phyloP scores from a whole-genome alignment of 1,139 yeast genomes.

The Taphrina populina region DNA sequence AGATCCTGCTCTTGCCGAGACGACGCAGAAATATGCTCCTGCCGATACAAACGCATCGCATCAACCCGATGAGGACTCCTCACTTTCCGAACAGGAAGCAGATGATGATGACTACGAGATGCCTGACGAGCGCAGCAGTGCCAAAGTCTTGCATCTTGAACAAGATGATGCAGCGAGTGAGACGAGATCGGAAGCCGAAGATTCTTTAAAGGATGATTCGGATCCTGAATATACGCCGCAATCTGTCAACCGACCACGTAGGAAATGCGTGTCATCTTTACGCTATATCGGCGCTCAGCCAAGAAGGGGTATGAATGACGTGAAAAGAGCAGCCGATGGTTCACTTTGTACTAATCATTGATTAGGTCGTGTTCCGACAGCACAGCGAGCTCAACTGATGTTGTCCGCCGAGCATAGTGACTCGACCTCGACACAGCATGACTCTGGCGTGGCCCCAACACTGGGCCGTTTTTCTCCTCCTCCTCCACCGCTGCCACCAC shows the following conservation, averaged over 20 bases:
- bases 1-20: too few relatives aligned
- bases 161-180: too few relatives aligned
- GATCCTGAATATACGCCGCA: conserved; percentile 16
- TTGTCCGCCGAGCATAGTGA: conserved; percentile 8
- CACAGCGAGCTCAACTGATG: conserved; percentile 16
- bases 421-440: not conserved
- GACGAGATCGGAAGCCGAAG: conserved; percentile 16
- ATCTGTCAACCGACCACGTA: not conserved
- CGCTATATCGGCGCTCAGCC: conserved; percentile 10
- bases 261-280: not conserved
- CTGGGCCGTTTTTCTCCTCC: conserved; percentile 20
- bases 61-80: too few relatives aligned
- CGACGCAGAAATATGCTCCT: too few relatives aligned
- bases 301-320: conserved; percentile 5
- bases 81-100: too few relatives aligned
- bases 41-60: too few relatives aligned
- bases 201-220: conserved; percentile 1
- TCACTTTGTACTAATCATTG: not conserved
- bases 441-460: not conserved
- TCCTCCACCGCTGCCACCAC: too few relatives aligned
- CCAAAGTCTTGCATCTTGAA: too few relatives aligned
- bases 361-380: conserved; percentile 17
- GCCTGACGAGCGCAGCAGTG: too few relatives aligned
- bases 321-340: not conserved
- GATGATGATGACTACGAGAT: too few relatives aligned